These are phyloP conservation scores for Rhodotorula babjevae DNA, from an alignment of 768 basidiomycete species.

Conservation along the genomic window DNA sequence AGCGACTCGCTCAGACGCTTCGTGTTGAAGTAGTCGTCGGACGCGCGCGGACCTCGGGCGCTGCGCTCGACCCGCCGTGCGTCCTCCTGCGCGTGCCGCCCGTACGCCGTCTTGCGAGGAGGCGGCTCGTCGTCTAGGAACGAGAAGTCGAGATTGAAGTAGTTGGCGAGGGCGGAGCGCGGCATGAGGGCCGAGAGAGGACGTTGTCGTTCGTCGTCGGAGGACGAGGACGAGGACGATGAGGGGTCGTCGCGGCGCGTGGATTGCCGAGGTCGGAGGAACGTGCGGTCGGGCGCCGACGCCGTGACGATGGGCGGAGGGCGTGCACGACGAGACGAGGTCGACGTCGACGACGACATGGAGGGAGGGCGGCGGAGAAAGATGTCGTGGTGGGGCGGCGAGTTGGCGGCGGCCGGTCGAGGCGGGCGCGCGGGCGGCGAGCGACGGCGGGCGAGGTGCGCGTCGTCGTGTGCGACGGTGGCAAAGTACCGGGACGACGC, in stretches of 20 bases:
- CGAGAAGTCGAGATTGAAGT: conserved; percentile 36
- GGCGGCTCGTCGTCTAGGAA: conserved; percentile 35
- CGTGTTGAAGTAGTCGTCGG: conserved; percentile 3
- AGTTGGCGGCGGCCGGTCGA: not conserved
- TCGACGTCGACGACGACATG: not conserved
- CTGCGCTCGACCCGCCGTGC: not conserved
- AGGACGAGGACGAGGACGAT: not conserved
- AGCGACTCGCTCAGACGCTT: not conserved
- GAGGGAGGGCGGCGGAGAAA: not conserved
- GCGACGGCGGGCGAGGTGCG: not conserved
- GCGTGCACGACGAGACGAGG: not conserved
- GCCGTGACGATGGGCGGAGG: conserved; percentile 3
- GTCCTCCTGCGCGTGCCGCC: not conserved
- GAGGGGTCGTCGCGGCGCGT: not conserved
- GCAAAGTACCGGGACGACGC: not conserved
- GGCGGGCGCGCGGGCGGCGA: not conserved
- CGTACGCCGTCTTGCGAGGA: not conserved
- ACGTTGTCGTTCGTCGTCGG: not conserved
- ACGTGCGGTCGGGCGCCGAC: not conserved
- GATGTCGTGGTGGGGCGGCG: not conserved
- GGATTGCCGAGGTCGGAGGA: not conserved
- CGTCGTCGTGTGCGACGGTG: not conserved
- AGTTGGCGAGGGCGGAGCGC: conserved; percentile 21
- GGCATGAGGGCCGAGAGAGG: conserved; percentile 3
- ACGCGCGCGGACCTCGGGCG: not conserved